These are phyloP conservation scores for Saccharomycopsis vini DNA, from an alignment of 805 yeast species.

Conservation along the genomic window DNA sequence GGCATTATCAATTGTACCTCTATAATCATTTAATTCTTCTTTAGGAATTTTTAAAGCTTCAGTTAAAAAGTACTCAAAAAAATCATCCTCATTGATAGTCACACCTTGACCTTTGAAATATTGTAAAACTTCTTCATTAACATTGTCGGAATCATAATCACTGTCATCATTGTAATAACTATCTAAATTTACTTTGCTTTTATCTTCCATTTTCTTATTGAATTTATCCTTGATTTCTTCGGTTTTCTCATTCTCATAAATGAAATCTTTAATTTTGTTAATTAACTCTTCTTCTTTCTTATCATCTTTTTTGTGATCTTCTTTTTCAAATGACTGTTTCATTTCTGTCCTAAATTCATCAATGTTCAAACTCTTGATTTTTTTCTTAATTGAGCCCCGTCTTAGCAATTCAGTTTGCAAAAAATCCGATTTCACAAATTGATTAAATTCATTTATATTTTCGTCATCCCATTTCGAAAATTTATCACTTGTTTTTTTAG, in stretches of 20 bases:
- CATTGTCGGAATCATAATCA: slow-evolving; percentile 21
- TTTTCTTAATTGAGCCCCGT: background rate
- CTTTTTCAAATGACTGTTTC: background rate
- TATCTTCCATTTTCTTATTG: background rate
- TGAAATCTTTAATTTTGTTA: background rate
- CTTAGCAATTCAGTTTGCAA: background rate
- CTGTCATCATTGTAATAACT: slow-evolving; percentile 15
- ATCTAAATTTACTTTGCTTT: slow-evolving; percentile 2
- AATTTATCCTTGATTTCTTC: background rate
- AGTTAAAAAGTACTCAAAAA: slow-evolving; percentile 52
- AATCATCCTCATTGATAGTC: slow-evolving; percentile 56
- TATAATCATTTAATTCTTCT: slow-evolving; percentile 35
- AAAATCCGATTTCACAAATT: background rate
- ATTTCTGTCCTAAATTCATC: background rate
- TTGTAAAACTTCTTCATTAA: slow-evolving; percentile 23
- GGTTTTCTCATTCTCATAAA: slow-evolving; percentile 13
- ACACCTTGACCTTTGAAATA: slow-evolving; percentile 29
- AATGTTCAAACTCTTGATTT: background rate
- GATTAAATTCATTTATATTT: too few species aligned
- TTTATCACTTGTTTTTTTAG: too few species aligned
- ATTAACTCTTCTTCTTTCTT: background rate
- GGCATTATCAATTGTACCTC: slow-evolving; percentile 14
- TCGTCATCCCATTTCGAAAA: too few species aligned
- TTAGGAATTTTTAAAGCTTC: slow-evolving; percentile 43
- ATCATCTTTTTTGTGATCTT: slow-evolving; percentile 19